phyloP scores from a whole-genome alignment of 2,329 filamentous ascomycete species.

The Boeremia lycopersici region DNA sequence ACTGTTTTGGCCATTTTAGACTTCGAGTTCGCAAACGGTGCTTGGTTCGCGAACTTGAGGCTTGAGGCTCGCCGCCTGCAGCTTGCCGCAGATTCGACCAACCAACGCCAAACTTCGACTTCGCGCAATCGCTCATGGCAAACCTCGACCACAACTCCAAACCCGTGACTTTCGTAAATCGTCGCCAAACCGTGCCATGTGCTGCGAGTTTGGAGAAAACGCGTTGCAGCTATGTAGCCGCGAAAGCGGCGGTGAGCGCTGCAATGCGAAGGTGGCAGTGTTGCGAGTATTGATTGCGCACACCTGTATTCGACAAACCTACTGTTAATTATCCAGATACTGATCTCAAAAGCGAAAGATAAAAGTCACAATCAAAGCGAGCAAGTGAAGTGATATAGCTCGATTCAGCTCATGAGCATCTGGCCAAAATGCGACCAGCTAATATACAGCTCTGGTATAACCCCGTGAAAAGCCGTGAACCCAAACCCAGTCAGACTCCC shows the following conservation, averaged over 20 bases:
- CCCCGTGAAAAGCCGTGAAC: conserved; percentile 59
- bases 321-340: neutral
- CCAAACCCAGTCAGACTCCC: conserved; percentile 68
- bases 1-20: no score
- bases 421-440: conserved; percentile 59
- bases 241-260: neutral
- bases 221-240: neutral
- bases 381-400: conserved; percentile 40
- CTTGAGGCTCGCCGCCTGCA: neutral
- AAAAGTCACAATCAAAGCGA: conserved; percentile 1
- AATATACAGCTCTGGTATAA: conserved; percentile 66
- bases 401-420: conserved; percentile 51
- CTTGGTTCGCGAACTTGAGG: neutral
- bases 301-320: neutral
- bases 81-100: neutral
- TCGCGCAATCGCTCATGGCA: neutral
- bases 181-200: neutral
- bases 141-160: neutral
- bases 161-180: neutral
- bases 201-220: neutral
- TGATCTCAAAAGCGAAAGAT: neutral
- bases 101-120: neutral
- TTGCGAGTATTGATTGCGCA: neutral
- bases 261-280: neutral
- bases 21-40: neutral